Evolutionary conservation across 2,329 filamentous ascomycete species (phyloP).

Genomic region (Periconia sp.): DNA sequence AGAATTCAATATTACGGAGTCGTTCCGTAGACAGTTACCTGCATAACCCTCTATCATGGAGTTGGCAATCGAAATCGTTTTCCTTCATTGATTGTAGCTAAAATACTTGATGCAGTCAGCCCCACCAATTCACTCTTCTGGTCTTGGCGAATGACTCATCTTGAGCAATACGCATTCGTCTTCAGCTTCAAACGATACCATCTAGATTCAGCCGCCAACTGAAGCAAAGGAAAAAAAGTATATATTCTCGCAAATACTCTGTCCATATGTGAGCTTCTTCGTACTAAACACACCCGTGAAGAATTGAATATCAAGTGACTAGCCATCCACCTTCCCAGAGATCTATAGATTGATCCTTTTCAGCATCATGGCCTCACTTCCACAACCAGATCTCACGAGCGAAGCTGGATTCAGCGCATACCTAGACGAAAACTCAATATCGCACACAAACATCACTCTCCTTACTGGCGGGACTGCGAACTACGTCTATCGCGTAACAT

Average conservation of each 20-base stretch:
- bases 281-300: no score
- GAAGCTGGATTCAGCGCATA: conserved; percentile 22
- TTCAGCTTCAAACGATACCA: neutral
- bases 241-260: neutral
- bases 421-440: conserved; percentile 11
- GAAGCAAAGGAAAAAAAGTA: neutral
- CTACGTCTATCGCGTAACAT: conserved; percentile 36
- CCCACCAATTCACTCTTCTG: neutral
- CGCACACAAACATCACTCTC: conserved; percentile 10
- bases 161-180: neutral
- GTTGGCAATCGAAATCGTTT: no score
- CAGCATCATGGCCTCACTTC: conserved; percentile 10
- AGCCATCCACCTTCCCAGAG: neutral
- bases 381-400: conserved; percentile 17
- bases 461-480: conserved; percentile 41
- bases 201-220: neutral
- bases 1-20: no score
- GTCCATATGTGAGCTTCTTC: no score
- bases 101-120: neutral
- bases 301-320: neutral
- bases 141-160: conserved; percentile 29
- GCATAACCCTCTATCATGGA: no score
- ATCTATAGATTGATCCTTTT: neutral
- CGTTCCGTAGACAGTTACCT: no score
- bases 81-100: neutral